A percentile compares a stretch with the other conserved stretches of the same genome.
Evolutionary conservation across 768 basidiomycete genomes (phyloP).

Genomic region (Pleurotus pulmonarius): DNA sequence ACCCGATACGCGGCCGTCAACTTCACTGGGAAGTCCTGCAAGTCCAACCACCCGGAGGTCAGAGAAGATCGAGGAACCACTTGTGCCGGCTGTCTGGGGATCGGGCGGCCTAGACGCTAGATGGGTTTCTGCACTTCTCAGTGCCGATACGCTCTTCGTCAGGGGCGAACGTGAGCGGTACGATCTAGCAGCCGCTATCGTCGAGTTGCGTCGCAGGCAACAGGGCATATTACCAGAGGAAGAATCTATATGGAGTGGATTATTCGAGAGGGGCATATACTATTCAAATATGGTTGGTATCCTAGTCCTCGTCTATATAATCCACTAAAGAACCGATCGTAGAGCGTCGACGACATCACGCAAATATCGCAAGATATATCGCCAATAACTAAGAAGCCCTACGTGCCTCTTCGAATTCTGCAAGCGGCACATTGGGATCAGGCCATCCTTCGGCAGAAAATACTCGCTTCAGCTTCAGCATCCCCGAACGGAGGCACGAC

Average conservation of each 20-base stretch:
- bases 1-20: slow-evolving; percentile 7
- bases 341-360: slow-evolving; percentile 81
- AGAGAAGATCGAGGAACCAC: slow-evolving; percentile 12
- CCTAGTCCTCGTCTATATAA: background rate
- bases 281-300: slow-evolving; percentile 78
- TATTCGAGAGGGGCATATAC: slow-evolving; percentile 79
- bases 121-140: slow-evolving; percentile 74
- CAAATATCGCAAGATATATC: slow-evolving; percentile 72
- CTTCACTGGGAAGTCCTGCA: slow-evolving; percentile 5
- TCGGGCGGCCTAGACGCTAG: slow-evolving; percentile 65
- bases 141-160: slow-evolving; percentile 79
- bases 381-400: slow-evolving; percentile 62
- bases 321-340: slow-evolving; percentile 9
- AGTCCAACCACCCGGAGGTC: slow-evolving; percentile 10
- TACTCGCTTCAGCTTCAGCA: slow-evolving; percentile 32
- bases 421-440: slow-evolving; percentile 82
- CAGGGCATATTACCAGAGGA: slow-evolving; percentile 54
- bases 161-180: slow-evolving; percentile 78
- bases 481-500: slow-evolving; percentile 9
- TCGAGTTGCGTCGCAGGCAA: slow-evolving; percentile 62
- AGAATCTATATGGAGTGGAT: slow-evolving; percentile 62
- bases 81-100: slow-evolving; percentile 63
- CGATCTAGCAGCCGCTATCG: slow-evolving; percentile 66
- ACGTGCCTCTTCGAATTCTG: slow-evolving; percentile 61
- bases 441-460: slow-evolving; percentile 58